A percentile compares a stretch with the other conserved stretches of the same genome.
phyloP scores from a whole-genome alignment of 768 basidiomycete species.

The Boletus huronensis region DNA sequence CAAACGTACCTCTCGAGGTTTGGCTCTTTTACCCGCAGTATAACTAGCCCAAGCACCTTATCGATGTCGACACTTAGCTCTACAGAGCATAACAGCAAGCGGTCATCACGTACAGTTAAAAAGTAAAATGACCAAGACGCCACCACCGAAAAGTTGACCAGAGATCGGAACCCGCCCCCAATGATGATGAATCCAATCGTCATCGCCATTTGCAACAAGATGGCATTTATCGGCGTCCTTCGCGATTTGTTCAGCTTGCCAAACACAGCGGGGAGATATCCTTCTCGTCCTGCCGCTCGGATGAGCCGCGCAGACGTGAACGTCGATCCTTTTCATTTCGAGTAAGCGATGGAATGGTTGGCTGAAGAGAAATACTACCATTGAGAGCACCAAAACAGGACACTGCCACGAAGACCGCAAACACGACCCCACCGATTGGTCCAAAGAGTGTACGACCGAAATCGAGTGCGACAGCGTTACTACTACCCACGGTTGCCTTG shows the following conservation, averaged over 20 bases:
- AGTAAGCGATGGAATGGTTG: neutral
- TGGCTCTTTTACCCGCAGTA: constrained; percentile 88
- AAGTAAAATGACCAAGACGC: constrained; percentile 88
- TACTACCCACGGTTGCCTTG: constrained; percentile 66
- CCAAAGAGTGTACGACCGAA: constrained; percentile 89
- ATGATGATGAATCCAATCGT: constrained; percentile 77
- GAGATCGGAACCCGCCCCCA: constrained; percentile 84
- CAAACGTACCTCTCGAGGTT: constrained; percentile 65
- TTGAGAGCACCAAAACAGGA: constrained; percentile 96
- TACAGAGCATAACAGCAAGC: neutral
- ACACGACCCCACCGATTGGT: constrained; percentile 77
- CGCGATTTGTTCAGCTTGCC: constrained; percentile 69
- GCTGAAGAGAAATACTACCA: constrained; percentile 41
- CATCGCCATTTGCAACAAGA: constrained; percentile 70
- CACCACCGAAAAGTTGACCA: constrained; percentile 88
- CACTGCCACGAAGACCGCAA: constrained; percentile 88
- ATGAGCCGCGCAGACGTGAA: constrained; percentile 83
- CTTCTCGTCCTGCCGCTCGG: constrained; percentile 84
- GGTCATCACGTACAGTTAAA: constrained; percentile 55
- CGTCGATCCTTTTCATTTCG: constrained; percentile 48
- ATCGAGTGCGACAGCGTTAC: constrained; percentile 88
- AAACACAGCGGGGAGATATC: constrained; percentile 83
- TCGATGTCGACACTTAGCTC: constrained; percentile 1
- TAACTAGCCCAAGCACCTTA: constrained; percentile 83
- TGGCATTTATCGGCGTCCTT: constrained; percentile 86